These are phyloP conservation scores for Phytophthora pini DNA, from an alignment of 352 stramenopile species.

Conservation along the genomic window DNA sequence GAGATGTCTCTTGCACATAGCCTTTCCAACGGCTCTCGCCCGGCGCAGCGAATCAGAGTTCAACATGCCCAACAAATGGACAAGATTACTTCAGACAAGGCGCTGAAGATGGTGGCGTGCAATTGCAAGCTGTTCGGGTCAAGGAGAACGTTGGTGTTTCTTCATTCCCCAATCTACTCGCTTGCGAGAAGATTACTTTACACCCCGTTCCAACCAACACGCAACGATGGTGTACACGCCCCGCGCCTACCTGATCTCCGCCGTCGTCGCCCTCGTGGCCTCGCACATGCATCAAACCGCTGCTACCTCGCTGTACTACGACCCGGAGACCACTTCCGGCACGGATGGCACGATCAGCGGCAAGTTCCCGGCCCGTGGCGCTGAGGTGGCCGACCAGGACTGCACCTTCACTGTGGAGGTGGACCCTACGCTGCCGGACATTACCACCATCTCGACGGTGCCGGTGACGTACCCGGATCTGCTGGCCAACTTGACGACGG, in stretches of 20 bases:
- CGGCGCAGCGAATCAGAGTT: not conserved
- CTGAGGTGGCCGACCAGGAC: constrained; percentile 10
- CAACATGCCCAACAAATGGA: not conserved
- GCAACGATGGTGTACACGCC: constrained; percentile 34
- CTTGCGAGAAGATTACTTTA: constrained; percentile 33
- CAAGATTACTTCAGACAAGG: constrained; percentile 1
- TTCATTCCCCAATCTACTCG: constrained; percentile 31
- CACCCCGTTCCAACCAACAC: constrained; percentile 22
- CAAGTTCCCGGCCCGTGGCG: constrained; percentile 23
- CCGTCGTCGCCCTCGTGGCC: constrained; percentile 20
- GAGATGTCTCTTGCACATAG: not conserved
- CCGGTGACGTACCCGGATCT: constrained; percentile 21
- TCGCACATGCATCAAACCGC: constrained; percentile 28
- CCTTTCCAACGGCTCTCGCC: not conserved
- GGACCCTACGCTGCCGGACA: constrained; percentile 33
- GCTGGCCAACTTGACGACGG: constrained; percentile 21
- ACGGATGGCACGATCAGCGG: constrained; percentile 13
- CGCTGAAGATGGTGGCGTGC: not conserved
- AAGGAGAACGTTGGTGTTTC: not conserved
- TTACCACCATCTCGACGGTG: constrained; percentile 25
- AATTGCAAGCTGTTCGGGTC: constrained; percentile 1
- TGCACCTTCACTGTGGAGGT: constrained; percentile 15
- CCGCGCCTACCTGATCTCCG: constrained; percentile 30
- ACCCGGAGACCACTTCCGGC: constrained; percentile 2
- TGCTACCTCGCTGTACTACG: constrained; percentile 24